Evolutionary conservation across 768 basidiomycete species (phyloP).

Genomic region (Suillus luteus): DNA sequence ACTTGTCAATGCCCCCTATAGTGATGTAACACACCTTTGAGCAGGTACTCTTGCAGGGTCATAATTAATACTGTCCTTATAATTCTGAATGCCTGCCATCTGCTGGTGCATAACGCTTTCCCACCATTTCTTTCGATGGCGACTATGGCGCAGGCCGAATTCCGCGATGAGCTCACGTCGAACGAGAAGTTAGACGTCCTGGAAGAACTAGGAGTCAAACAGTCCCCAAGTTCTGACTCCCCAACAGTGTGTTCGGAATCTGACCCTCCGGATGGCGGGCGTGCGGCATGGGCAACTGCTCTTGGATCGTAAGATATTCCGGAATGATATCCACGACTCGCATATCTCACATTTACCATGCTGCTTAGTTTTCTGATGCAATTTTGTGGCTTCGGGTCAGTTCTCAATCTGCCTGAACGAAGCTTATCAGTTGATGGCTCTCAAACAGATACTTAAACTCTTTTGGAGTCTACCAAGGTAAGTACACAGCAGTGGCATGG

Average conservation of each 20-base stretch:
- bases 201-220: conserved; percentile 3
- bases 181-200: neutral
- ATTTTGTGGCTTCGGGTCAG: conserved; percentile 31
- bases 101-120: neutral
- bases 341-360: neutral
- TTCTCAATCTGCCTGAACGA: neutral
- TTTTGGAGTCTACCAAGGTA: conserved; percentile 38
- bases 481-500: neutral
- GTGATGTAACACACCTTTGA: neutral
- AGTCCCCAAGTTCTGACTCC: neutral
- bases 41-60: neutral
- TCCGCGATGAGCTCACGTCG: neutral
- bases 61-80: neutral
- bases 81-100: neutral
- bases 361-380: conserved; percentile 26
- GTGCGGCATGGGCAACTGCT: conserved; percentile 16
- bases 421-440: neutral
- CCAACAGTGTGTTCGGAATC: neutral
- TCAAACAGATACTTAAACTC: conserved; percentile 24
- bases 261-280: conserved; percentile 12
- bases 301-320: conserved; percentile 12
- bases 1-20: neutral
- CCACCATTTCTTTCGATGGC: neutral
- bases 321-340: neutral
- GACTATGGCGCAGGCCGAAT: neutral